Base-by-base conservation (phyloP, 352 stramenopile species). In the Nothophytophthora sp. region DNA sequence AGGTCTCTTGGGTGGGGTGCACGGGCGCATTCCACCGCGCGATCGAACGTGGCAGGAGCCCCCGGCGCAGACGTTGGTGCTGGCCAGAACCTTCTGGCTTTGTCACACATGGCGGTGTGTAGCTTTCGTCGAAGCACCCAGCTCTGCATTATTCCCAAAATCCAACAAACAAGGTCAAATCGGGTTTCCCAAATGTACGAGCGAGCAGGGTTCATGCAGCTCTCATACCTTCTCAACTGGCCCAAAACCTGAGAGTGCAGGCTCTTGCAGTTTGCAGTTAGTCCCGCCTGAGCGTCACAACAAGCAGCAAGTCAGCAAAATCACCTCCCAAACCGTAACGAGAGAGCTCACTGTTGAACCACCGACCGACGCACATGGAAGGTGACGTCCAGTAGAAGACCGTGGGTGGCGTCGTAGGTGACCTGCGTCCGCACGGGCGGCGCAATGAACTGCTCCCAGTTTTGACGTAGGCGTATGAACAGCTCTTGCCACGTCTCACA, bases 81-180 rank as follows among this genome's bases (percentile, higher is more conserved):
- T 47, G 50, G 0, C 50, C 46, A 19, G 51, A 57, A 23, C 50
- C 50, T 37, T 68, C 50, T 13, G 67, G 44, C 45, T 86, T 86
- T 12, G 54, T 52, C 24, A 85, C 66, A 18, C 65, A 82, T 4
- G 58, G 60, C 5, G 64, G 70, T 4, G 64, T 54, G 38, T 66
- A 81, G 22, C 67, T 45, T 36, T 82, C 63, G 39, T 84, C 63
- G 25, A 90, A 90, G 50, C 75, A 92, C 10, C 55, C 76, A 5
- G 36, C 34, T 12, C 76, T 89, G 24, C 8, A 16, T 20, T 4
- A 41, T 28, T 15, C 11, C 4, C 23, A 7, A 56, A 22, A 27
- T 29, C 12, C 47, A 18, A 55, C 10, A 35, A 15, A 36, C 12
- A 50, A 4, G 34, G 13, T 13, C 4, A 30, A 13, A 38, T 22